A percentile compares a stretch with the other conserved stretches of the same genome.
These are phyloP conservation scores for Immersiporthe knoxdaviesiana DNA, from an alignment of 2,329 filamentous ascomycete genomes.

Conservation along the genomic window DNA sequence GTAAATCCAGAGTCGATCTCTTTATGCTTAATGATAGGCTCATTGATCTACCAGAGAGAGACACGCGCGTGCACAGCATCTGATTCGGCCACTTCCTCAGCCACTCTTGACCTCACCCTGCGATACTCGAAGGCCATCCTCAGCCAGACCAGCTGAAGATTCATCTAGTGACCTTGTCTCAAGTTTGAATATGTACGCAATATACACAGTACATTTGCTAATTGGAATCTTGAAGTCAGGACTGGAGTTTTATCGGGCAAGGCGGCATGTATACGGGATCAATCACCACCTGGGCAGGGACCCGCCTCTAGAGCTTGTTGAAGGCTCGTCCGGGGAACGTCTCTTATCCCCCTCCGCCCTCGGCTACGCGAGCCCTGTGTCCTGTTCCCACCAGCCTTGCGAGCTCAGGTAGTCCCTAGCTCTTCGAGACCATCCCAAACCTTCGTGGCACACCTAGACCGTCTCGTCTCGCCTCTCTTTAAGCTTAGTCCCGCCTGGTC, in stretches of 20 bases:
- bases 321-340: too few species aligned
- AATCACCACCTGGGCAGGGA: too few species aligned
- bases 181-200: background rate
- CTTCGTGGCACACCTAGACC: background rate
- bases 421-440: background rate
- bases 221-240: background rate
- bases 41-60: background rate
- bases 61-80: background rate
- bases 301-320: background rate
- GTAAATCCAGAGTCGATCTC: slow-evolving; percentile 15
- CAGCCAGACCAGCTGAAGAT: background rate
- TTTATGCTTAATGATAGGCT: background rate
- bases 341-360: background rate
- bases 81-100: background rate
- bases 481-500: background rate
- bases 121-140: slow-evolving; percentile 3
- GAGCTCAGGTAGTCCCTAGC: background rate
- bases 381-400: background rate
- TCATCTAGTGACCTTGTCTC: background rate
- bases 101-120: background rate
- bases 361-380: background rate
- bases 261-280: too few species aligned
- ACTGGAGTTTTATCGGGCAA: background rate
- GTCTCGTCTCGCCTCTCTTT: background rate
- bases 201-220: too few species aligned